Percentiles rank a stretch among this genome's conserved stretches.
These are phyloP conservation scores for Pseudopyricularia javanii DNA, from an alignment of 2,329 filamentous ascomycete genomes.

Conservation along the genomic window DNA sequence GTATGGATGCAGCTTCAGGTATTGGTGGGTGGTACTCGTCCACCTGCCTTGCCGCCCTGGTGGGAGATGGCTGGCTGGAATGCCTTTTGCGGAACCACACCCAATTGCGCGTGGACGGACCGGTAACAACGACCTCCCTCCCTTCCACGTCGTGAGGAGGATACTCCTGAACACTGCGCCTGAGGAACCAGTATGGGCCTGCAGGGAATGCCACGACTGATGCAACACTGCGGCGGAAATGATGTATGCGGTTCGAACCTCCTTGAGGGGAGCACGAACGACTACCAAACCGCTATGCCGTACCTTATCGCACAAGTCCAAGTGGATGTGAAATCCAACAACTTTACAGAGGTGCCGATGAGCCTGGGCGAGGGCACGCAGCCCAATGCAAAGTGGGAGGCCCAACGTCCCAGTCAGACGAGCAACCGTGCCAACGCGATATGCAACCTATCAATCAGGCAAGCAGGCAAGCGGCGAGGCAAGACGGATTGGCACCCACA, in stretches of 20 bases:
- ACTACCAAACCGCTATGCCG: background rate
- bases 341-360: background rate
- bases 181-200: background rate
- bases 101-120: background rate
- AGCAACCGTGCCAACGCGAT: background rate
- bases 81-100: slow-evolving; percentile 3
- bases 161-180: background rate
- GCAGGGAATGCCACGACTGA: background rate
- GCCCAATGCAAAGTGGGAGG: background rate
- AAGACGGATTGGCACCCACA: background rate
- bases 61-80: background rate
- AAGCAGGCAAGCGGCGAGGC: background rate
- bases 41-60: background rate
- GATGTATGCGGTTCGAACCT: background rate
- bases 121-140: background rate
- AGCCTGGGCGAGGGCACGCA: background rate
- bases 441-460: background rate
- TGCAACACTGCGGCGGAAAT: background rate
- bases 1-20: background rate
- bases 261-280: background rate
- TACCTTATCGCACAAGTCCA: background rate
- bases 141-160: background rate
- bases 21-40: background rate
- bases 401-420: background rate
- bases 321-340: slow-evolving; percentile 1